Evolutionary conservation across 2,329 filamentous ascomycete genomes (phyloP).

Genomic region (Microdochium bolleyi): DNA sequence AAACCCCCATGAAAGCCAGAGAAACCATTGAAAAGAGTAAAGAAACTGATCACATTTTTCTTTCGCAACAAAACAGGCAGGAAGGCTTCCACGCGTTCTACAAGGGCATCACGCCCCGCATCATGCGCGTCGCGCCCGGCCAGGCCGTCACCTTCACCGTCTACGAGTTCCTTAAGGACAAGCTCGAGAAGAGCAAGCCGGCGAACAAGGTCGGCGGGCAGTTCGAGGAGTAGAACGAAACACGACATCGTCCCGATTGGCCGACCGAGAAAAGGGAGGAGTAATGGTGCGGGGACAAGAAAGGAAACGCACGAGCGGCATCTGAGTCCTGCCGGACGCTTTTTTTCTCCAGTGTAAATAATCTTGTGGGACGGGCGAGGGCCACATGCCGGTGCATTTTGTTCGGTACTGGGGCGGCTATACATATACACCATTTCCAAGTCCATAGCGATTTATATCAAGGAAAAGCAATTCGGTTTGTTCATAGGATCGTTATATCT

Average conservation of each 20-base stretch:
- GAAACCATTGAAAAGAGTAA: too few relatives aligned
- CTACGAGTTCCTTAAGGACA: constrained; percentile 69
- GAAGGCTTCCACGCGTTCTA: constrained; percentile 95
- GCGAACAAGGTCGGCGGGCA: constrained; percentile 50
- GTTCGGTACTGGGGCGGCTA: constrained; percentile 2
- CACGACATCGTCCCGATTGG: too few relatives aligned
- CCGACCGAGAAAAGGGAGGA: neutral
- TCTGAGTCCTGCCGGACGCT: too few relatives aligned
- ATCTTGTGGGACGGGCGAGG: too few relatives aligned
- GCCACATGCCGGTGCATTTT: neutral
- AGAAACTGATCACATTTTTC: too few relatives aligned
- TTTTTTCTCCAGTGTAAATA: too few relatives aligned
- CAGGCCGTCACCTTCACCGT: constrained; percentile 76
- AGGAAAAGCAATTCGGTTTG: neutral
- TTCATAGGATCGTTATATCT: neutral
- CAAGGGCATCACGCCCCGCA: constrained; percentile 95
- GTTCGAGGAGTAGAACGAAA: constrained; percentile 58
- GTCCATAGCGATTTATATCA: neutral
- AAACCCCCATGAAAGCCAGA: too few relatives aligned
- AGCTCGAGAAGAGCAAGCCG: constrained; percentile 59
- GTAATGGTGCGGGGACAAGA: too few relatives aligned
- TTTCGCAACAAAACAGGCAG: constrained; percentile 45
- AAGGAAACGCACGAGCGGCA: too few relatives aligned
- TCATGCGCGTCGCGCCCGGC: constrained; percentile 95
- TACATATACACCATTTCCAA: neutral